Evolutionary conservation across 306 rosid genomes (phyloP), one percentile per base, ranked within the genome.

Genomic region (Castanospermum australe): DNA sequence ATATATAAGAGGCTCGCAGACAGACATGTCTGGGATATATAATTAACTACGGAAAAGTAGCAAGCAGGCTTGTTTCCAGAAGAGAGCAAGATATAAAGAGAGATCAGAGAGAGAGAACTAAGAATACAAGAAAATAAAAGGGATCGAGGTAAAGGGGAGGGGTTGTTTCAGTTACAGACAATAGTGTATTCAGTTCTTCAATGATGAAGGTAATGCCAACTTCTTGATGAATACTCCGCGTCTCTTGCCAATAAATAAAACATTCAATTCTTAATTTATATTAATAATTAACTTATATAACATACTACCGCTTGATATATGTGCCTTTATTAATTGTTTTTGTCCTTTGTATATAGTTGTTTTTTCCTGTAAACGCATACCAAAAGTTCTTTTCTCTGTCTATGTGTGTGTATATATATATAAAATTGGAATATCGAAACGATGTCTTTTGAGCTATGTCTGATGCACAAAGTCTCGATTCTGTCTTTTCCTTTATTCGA

Each of bases 161-260:
- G 42, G 20, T 21, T 35, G 33, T 28, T 72, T 6, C 51, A 22
- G 21, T 36, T 8, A 39, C 20, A 60, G 25, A 41, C 42, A 36
- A 42, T 32, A 79, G 21, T 77, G 52, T 20, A 62, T 73, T 82
- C 60, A 62, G 59, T 70, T 52, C 55, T 21, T 68, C 55, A 76
- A 82, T 82, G 22, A 82, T 69, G 61, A 77, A 39, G 55, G 60
- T 47, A 70, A 69, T 70, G 69, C 25, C 70, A 71, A 64, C 67
- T 76, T 67, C 55, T 57, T 77, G 8, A 73, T 66, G 22, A 48
- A 57, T 50, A 47, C 81, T 39, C 75, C 54, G 69, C 42, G 8
- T 56, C 63, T 12, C 18, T 47, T 47, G 10, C 48, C n/a, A 45
- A 70, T 24, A 75, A 52, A 28, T 22, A 9, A 42, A 75, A 25